These are phyloP conservation scores for Cytospora paraplurivora DNA, from an alignment of 2,329 filamentous ascomycete genomes.

Conservation along the genomic window DNA sequence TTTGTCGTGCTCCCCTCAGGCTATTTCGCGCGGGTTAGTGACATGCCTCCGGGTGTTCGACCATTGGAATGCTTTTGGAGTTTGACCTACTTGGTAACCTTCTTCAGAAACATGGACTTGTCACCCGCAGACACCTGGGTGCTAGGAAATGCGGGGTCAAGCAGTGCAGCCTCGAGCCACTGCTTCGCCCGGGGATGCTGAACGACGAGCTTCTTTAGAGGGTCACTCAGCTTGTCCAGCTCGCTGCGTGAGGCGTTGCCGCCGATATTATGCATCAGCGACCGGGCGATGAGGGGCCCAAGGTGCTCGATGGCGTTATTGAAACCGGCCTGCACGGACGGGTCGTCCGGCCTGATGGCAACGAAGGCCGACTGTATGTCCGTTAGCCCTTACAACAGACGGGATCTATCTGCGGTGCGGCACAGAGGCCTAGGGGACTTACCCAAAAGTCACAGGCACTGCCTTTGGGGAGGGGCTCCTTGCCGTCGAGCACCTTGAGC, in stretches of 20 bases:
- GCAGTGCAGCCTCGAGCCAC: slow-evolving; percentile 65
- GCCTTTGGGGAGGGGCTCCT: slow-evolving; percentile 74
- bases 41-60: not conserved
- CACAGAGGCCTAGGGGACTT: slow-evolving; percentile 32
- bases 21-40: slow-evolving; percentile 39
- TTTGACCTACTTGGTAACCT: slow-evolving; percentile 60
- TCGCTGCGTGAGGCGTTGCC: slow-evolving; percentile 72
- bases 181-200: slow-evolving; percentile 56
- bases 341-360: slow-evolving; percentile 47
- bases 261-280: slow-evolving; percentile 65
- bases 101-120: slow-evolving; percentile 66
- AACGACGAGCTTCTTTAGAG: slow-evolving; percentile 67
- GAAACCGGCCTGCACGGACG: slow-evolving; percentile 47
- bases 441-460: slow-evolving; percentile 78
- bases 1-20: slow-evolving; percentile 63
- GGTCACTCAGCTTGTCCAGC: slow-evolving; percentile 69
- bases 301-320: slow-evolving; percentile 58
- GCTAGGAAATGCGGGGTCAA: slow-evolving; percentile 58
- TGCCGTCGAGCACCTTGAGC: slow-evolving; percentile 68
- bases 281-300: slow-evolving; percentile 61
- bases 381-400: not conserved
- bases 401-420: no score
- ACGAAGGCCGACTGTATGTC: slow-evolving; percentile 54
- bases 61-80: slow-evolving; percentile 5
- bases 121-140: slow-evolving; percentile 60